These are phyloP conservation scores for Rhizopogon vesiculosus DNA, from an alignment of 768 basidiomycete genomes.

Conservation along the genomic window DNA sequence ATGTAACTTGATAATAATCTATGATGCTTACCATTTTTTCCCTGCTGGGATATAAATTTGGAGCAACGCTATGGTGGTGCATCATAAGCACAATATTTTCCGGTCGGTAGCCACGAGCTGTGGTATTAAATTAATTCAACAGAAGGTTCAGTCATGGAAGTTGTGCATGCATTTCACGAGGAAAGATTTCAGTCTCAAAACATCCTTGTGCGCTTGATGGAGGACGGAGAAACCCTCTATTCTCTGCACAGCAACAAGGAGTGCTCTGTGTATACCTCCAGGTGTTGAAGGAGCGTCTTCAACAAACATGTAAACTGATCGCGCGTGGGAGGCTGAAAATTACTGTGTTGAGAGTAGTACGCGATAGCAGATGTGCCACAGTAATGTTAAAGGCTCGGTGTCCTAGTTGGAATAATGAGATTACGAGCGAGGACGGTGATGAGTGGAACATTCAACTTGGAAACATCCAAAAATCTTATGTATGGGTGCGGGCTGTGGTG, in stretches of 20 bases:
- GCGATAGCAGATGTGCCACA: too few relatives aligned
- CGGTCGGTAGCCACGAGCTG: neutral
- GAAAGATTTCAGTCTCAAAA: neutral
- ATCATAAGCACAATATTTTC: slow-evolving; percentile 7
- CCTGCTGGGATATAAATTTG: neutral
- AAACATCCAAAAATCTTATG: too few relatives aligned
- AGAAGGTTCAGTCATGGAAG: too few relatives aligned
- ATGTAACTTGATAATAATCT: neutral
- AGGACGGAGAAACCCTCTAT: neutral
- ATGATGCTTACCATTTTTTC: neutral
- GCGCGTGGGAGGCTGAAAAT: neutral
- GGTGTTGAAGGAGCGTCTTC: neutral
- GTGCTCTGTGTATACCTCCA: neutral
- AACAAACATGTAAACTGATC: neutral
- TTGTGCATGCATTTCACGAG: neutral
- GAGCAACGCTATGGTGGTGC: neutral
- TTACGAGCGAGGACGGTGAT: too few relatives aligned
- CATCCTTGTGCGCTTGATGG: slow-evolving; percentile 4
- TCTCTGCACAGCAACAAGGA: neutral
- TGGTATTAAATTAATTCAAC: neutral
- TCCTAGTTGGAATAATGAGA: neutral
- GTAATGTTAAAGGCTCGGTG: too few relatives aligned
- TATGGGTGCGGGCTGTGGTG: too few relatives aligned
- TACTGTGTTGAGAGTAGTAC: neutral
- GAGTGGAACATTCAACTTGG: too few relatives aligned